A percentile compares a stretch with the other conserved stretches of the same genome.
Evolutionary conservation across 2,329 filamentous ascomycete genomes (phyloP).

Genomic region (Pseudonectria foliicola): DNA sequence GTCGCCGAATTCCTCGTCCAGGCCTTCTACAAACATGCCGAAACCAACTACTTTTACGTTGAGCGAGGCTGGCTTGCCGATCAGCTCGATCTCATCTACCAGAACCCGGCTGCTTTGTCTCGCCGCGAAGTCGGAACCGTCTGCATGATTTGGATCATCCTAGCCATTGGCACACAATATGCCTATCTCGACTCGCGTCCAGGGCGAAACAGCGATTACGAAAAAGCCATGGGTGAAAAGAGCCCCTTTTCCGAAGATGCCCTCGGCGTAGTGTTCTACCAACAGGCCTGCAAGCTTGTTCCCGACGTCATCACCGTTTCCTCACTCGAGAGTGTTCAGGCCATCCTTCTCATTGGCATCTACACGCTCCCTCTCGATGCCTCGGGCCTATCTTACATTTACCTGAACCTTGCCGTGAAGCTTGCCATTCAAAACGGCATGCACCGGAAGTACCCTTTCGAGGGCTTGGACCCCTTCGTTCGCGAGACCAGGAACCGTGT

Average conservation of each 20-base stretch:
- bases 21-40: slow-evolving; percentile 40
- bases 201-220: slow-evolving; percentile 11
- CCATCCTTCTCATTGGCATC: slow-evolving; percentile 47
- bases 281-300: slow-evolving; percentile 45
- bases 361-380: slow-evolving; percentile 50
- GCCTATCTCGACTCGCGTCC: slow-evolving; percentile 36
- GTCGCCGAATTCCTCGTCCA: slow-evolving; percentile 40
- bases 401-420: slow-evolving; percentile 48
- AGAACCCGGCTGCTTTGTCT: slow-evolving; percentile 29
- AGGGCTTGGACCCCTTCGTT: slow-evolving; percentile 39
- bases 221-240: slow-evolving; percentile 12
- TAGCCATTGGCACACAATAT: slow-evolving; percentile 45
- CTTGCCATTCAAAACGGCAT: slow-evolving; percentile 54
- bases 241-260: slow-evolving; percentile 40
- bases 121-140: slow-evolving; percentile 35
- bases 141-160: slow-evolving; percentile 38
- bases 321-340: slow-evolving; percentile 51
- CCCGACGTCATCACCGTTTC: slow-evolving; percentile 50
- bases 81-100: slow-evolving; percentile 35
- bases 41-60: slow-evolving; percentile 43
- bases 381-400: slow-evolving; percentile 49
- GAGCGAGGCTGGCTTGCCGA: slow-evolving; percentile 36
- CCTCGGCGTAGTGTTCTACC: slow-evolving; percentile 49
- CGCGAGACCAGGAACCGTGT: slow-evolving; percentile 48
- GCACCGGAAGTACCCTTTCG: slow-evolving; percentile 44